Evolutionary conservation across 176 grass and related monocot species (phyloP).

Genomic region (Oryza meridionalis): DNA sequence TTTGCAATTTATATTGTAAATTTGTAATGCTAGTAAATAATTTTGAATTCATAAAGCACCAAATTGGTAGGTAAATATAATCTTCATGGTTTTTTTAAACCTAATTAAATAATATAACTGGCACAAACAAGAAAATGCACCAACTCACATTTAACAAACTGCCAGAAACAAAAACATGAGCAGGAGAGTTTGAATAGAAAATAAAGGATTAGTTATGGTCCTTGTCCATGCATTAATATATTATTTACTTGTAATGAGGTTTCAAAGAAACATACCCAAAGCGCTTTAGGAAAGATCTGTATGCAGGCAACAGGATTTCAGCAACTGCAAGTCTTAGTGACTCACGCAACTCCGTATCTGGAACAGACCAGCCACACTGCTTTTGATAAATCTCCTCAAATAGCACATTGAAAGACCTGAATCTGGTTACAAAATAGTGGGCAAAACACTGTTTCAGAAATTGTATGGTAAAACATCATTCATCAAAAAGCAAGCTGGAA

Average conservation of each 20-base stretch:
- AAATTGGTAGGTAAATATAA: background rate
- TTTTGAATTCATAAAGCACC: background rate
- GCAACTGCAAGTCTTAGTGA: constrained; percentile 86
- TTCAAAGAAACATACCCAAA: constrained; percentile 72
- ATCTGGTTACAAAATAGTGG: constrained; percentile 53
- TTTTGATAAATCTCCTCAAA: constrained; percentile 94
- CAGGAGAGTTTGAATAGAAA: background rate
- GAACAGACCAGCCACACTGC: constrained; percentile 88
- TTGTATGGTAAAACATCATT: background rate
- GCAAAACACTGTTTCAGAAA: constrained; percentile 20
- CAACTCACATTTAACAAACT: background rate
- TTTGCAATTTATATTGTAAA: background rate
- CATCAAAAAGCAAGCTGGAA: background rate
- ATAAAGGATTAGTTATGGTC: background rate
- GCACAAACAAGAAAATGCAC: background rate
- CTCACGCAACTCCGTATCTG: constrained; percentile 82
- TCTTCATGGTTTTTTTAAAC: background rate
- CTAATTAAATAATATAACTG: background rate
- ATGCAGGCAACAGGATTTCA: constrained; percentile 87
- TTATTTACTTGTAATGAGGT: constrained; percentile 10
- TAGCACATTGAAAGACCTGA: constrained; percentile 78
- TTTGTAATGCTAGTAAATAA: background rate
- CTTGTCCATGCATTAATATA: background rate
- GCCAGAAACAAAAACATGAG: background rate
- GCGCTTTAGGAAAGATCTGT: constrained; percentile 85